Evolutionary conservation across 495 filamentous ascomycete genomes (phyloP).

Genomic region (Massariosphaeria phaeospora): DNA sequence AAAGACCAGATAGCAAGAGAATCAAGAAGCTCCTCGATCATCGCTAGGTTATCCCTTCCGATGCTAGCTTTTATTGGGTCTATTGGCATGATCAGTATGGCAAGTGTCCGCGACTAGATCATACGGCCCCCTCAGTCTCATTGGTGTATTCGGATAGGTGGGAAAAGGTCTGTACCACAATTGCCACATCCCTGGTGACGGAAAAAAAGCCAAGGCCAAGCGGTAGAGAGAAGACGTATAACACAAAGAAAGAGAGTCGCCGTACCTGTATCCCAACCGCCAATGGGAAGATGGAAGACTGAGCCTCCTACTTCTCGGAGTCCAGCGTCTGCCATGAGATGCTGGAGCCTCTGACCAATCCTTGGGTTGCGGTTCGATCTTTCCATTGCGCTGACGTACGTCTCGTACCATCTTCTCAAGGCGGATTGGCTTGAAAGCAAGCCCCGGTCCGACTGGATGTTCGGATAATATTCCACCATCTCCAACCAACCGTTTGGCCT

Average conservation of each 20-base stretch:
- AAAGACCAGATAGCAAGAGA: constrained; percentile 36
- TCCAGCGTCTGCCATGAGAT: constrained; percentile 19
- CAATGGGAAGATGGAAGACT: constrained; percentile 25
- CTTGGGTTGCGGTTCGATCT: constrained; percentile 34
- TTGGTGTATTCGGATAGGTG: too few relatives aligned
- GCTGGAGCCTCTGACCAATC: constrained; percentile 29
- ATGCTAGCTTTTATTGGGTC: constrained; percentile 22
- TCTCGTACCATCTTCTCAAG: constrained; percentile 33
- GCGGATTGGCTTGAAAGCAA: constrained; percentile 54
- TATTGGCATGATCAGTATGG: constrained; percentile 9
- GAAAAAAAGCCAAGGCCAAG: too few relatives aligned
- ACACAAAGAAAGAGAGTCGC: too few relatives aligned
- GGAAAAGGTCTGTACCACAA: too few relatives aligned
- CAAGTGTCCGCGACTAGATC: not conserved
- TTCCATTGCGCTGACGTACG: constrained; percentile 33
- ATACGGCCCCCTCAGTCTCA: too few relatives aligned
- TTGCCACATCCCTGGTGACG: too few relatives aligned
- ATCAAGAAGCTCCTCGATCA: constrained; percentile 33
- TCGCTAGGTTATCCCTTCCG: constrained; percentile 27
- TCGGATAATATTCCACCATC: constrained; percentile 83
- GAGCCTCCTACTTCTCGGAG: constrained; percentile 17
- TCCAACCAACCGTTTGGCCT: constrained; percentile 82
- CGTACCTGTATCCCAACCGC: constrained; percentile 28
- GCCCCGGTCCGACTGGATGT: constrained; percentile 86
- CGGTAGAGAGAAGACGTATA: too few relatives aligned